Conservation (phyloP, 495 filamentous ascomycete species). For the Penicillium macrosclerotiorum region DNA sequence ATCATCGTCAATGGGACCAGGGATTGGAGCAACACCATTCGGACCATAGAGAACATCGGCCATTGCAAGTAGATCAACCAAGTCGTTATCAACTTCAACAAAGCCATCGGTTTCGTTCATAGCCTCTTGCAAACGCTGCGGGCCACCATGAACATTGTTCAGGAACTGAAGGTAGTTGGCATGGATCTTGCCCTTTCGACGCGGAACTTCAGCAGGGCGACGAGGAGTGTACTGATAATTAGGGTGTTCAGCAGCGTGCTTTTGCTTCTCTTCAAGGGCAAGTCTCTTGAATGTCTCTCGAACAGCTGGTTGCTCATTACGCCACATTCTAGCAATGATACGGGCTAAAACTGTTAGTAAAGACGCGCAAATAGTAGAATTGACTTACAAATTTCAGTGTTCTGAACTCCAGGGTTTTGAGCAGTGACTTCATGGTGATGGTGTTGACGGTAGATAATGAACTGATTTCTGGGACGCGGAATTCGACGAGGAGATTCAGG, state of each 20-base stretch:
- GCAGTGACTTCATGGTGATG: conserved; percentile 34
- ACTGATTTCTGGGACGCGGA: conserved; percentile 45
- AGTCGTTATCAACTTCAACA: background rate
- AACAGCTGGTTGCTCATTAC: conserved; percentile 29
- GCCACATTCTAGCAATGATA: conserved; percentile 46
- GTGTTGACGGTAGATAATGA: conserved; percentile 45
- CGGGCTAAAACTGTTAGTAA: conserved; percentile 35
- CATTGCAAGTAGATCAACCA: background rate
- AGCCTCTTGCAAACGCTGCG: background rate
- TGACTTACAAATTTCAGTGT: conserved; percentile 49
- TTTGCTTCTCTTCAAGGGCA: conserved; percentile 37
- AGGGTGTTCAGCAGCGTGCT: conserved; percentile 43
- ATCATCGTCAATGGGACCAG: background rate
- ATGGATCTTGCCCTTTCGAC: conserved; percentile 21
- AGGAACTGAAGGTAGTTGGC: background rate
- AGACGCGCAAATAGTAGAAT: background rate
- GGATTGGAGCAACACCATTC: background rate
- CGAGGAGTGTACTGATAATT: conserved; percentile 51
- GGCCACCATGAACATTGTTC: background rate
- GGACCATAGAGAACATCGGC: background rate
- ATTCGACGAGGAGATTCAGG: conserved; percentile 4
- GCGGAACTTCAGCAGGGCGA: conserved; percentile 47
- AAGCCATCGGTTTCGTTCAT: background rate
- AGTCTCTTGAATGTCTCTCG: conserved; percentile 31
- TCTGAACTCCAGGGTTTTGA: conserved; percentile 38